These are phyloP conservation scores for Dipteronia dyeriana DNA, from an alignment of 345 rosid genomes.

Conservation along the genomic window DNA sequence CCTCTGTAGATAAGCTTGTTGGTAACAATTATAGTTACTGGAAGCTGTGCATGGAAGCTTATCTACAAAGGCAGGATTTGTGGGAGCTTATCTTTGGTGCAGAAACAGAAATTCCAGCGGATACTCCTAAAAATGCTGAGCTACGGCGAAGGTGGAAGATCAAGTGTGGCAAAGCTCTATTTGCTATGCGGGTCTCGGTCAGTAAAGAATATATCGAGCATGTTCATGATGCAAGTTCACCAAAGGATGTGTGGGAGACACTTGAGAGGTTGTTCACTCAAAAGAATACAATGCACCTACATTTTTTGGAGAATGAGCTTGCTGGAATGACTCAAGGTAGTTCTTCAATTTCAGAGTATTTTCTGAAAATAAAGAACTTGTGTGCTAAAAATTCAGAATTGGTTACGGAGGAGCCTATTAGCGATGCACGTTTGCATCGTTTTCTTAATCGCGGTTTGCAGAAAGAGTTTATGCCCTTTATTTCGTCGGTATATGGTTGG, in stretches of 20 bases:
- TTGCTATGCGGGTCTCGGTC: not conserved
- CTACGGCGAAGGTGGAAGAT: too few relatives aligned
- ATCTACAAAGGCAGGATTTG: too few relatives aligned
- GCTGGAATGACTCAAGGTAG: not conserved
- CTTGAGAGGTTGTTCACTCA: conserved; percentile 6
- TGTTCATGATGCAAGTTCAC: conserved; percentile 13
- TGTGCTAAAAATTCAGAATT: conserved; percentile 21
- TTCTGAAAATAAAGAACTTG: not conserved
- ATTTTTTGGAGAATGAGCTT: conserved; percentile 18
- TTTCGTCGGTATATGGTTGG: conserved; percentile 13
- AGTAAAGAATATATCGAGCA: conserved; percentile 23
- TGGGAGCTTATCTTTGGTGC: too few relatives aligned
- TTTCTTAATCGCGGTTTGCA: conserved; percentile 10
- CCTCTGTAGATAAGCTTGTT: too few relatives aligned
- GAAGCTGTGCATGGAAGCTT: too few relatives aligned
- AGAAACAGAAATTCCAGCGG: too few relatives aligned
- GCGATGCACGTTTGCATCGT: conserved; percentile 11
- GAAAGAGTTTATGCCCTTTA: conserved; percentile 13
- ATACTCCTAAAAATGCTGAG: too few relatives aligned
- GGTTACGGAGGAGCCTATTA: not conserved
- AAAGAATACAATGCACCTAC: not conserved
- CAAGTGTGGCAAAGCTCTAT: too few relatives aligned
- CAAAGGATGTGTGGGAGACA: conserved; percentile 15
- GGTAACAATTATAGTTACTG: too few relatives aligned
- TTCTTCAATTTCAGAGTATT: not conserved